These are phyloP conservation scores for Chalaropsis ovoidea DNA, from an alignment of 2,329 filamentous ascomycete genomes.

Conservation along the genomic window DNA sequence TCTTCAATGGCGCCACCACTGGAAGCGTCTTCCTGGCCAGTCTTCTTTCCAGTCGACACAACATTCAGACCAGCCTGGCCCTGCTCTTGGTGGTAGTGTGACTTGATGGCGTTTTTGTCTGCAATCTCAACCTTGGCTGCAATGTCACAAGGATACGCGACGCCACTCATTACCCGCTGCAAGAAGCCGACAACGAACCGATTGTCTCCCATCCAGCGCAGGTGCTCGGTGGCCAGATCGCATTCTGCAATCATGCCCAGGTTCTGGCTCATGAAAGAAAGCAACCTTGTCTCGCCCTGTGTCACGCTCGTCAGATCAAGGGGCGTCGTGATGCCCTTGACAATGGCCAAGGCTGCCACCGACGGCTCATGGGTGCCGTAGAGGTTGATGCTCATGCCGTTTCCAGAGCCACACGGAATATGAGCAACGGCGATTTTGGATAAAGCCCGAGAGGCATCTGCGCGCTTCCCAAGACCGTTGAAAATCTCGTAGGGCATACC, in stretches of 20 bases:
- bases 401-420: conserved; percentile 85
- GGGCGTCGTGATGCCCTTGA: conserved; percentile 78
- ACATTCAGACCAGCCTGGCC: conserved; percentile 19
- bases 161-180: conserved; percentile 63
- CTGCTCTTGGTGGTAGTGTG: conserved; percentile 52
- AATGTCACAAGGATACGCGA: conserved; percentile 78
- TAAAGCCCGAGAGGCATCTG: conserved; percentile 65
- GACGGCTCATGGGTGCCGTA: conserved; percentile 69
- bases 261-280: conserved; percentile 86
- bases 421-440: conserved; percentile 70
- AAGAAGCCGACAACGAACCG: conserved; percentile 80
- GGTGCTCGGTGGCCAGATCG: conserved; percentile 78
- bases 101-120: conserved; percentile 62
- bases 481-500: conserved; percentile 88
- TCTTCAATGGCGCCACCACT: conserved; percentile 29
- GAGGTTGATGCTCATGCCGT: conserved; percentile 83
- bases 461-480: conserved; percentile 72
- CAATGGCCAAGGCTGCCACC: conserved; percentile 67
- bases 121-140: conserved; percentile 73
- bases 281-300: conserved; percentile 59
- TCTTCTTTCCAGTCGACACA: conserved; percentile 22
- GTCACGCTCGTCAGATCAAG: conserved; percentile 83
- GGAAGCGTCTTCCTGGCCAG: conserved; percentile 28
- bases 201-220: conserved; percentile 83
- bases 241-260: conserved; percentile 83